Base-by-base conservation (phyloP, 2,329 filamentous ascomycete genomes). In the Geoglossum cookeanum region DNA sequence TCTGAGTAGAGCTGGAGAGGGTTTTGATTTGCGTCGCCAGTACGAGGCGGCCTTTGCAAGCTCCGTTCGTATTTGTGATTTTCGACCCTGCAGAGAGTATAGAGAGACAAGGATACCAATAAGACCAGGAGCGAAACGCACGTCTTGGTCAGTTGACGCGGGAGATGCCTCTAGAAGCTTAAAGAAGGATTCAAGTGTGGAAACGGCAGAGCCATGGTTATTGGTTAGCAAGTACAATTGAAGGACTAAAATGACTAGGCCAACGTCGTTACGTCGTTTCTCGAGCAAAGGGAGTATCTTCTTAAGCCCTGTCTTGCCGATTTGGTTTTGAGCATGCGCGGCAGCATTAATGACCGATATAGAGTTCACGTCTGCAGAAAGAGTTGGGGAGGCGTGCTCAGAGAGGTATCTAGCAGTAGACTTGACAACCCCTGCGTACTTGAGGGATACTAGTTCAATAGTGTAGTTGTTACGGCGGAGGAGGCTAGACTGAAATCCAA, bases 111-210 rank as follows among this genome's bases (percentile, higher is more conserved):
- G 75, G 1, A 91, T 75, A 0, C 87, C 88, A 32, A 97, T 78
- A 1, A 98, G 74, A 1, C 91, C 91, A 0, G 92, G 91, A 30
- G 87, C 83, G 68, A 84, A 92, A 9, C 90, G 83, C 30, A 85
- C 79, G 63, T 89, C 81, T 58, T 80, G 74, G 58, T 83, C 75
- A 15, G 77, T 74, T 1, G 75, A 66, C 0, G 73, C 71, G 4
- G 68, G 74, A 2, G 79, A 80, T 53, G 79, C 70, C 63, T 91
- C 86, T 1, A 95, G 75, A 8, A 78, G 78, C 60, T 77, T 77
- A 57, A 95, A 78, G 66, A 92, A 90, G 1, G 78, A 73, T 66
- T 94, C 85, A 1, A 96, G 74, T 4, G 87, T 74, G n/a, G 76
- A 74, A 39, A 89, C 78, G 3, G 91, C 91, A 3, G 84, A 81